Percentiles rank a stretch among this genome's conserved stretches.
Evolutionary conservation across 306 rosid genomes (phyloP).

Genomic region (Rubus idaeus): DNA sequence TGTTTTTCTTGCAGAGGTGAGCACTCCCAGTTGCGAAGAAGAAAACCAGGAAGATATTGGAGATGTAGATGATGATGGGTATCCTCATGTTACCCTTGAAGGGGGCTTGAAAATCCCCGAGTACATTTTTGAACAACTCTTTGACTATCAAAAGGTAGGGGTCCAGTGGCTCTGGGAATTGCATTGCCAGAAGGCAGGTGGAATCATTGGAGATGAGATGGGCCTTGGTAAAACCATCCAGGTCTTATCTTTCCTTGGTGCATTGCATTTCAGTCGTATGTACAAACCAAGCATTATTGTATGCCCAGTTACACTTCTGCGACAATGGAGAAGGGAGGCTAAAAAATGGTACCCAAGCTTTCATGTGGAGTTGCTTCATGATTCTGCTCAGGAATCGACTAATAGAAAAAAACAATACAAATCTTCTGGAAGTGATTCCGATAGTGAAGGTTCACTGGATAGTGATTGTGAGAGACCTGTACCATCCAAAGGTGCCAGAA

Average conservation of each 20-base stretch:
- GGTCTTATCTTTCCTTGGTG: conserved; percentile 85
- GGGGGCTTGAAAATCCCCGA: conserved; percentile 87
- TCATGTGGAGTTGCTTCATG: conserved; percentile 79
- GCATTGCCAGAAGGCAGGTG: conserved; percentile 98
- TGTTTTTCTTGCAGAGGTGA: conserved; percentile 54
- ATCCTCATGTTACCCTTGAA: conserved; percentile 71
- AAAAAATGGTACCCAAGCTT: conserved; percentile 82
- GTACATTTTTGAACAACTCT: conserved; percentile 64
- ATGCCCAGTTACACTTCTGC: conserved; percentile 92
- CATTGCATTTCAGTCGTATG: conserved; percentile 89
- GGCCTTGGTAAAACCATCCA: conserved; percentile 98
- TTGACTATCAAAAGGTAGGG: conserved; percentile 97
- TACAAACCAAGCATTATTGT: conserved; percentile 85
- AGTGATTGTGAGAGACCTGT: conserved; percentile 44
- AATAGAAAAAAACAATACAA: conserved; percentile 56
- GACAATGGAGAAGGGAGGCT: conserved; percentile 98
- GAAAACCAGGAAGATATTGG: conserved; percentile 51
- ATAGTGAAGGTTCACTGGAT: conserved; percentile 58
- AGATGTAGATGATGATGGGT: conserved; percentile 43
- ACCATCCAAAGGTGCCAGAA: conserved; percentile 48
- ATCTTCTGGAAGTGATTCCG: conserved; percentile 65
- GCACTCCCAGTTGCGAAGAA: conserved; percentile 55
- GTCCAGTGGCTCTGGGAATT: conserved; percentile 99
- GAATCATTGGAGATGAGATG: conserved; percentile 99
- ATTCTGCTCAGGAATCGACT: conserved; percentile 71